Conservation (phyloP, 768 basidiomycete species). For the Cystobasidium tubakii region DNA sequence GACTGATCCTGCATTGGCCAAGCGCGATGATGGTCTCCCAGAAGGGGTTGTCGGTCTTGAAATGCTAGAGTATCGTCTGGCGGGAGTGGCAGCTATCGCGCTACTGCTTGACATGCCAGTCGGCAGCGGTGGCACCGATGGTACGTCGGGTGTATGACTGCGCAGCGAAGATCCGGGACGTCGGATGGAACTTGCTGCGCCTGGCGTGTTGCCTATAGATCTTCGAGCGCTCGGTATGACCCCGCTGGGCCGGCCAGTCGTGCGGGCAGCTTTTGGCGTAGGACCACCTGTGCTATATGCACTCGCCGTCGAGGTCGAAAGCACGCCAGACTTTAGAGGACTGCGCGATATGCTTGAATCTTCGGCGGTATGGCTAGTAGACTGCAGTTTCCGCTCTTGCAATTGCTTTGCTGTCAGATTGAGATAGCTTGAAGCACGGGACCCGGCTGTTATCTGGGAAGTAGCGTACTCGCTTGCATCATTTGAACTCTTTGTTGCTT, state of each 20-base stretch:
- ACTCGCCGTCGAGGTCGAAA: slow-evolving; percentile 5
- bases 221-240: slow-evolving; percentile 24
- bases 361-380: not conserved
- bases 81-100: not conserved
- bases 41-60: slow-evolving; percentile 23
- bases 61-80: slow-evolving; percentile 13
- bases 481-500: not conserved
- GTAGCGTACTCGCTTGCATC: slow-evolving; percentile 42
- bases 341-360: not conserved
- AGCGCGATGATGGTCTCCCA: slow-evolving; percentile 31
- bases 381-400: slow-evolving; percentile 42
- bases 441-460: slow-evolving; percentile 66
- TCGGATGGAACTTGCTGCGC: slow-evolving; percentile 8
- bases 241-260: slow-evolving; percentile 18
- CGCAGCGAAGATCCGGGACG: slow-evolving; percentile 27
- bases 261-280: slow-evolving; percentile 30
- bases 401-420: slow-evolving; percentile 80
- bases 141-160: slow-evolving; percentile 16
- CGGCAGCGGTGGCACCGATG: slow-evolving; percentile 28
- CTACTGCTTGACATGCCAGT: not conserved
- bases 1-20: not conserved
- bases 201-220: slow-evolving; percentile 36
- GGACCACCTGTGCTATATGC: slow-evolving; percentile 4
- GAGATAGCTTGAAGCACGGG: slow-evolving; percentile 75
- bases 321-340: not conserved